Base-by-base conservation (phyloP, 441 rosid genomes). In the Populus hybrid region DNA sequence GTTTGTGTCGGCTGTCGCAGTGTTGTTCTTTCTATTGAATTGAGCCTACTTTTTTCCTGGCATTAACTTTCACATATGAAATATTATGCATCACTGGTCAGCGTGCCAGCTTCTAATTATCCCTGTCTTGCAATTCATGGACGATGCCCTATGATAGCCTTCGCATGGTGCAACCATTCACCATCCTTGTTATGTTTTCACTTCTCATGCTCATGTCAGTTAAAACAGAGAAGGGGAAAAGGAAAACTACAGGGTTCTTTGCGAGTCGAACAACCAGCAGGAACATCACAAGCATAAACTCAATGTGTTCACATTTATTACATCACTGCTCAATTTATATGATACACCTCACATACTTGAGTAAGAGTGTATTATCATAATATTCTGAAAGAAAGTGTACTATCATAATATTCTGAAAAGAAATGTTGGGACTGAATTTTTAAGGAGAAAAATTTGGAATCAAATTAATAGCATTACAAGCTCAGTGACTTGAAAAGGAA, bases 1-100 rank as follows among this genome's bases (percentile, higher is more conserved):
- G 80, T 76, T 78, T 84, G 88, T 80, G 76, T 66, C 64, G 21
- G 74, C 71, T 61, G 56, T 82, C 64, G 40, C 75, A 42, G 73
- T 63, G 71, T 9, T 45, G 78, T 68, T 42, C 75, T 24, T 69
- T 71, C 36, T 40, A 53, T 36, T 56, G 65, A 68, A 64, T 73
- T 69, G 74, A 78, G 70, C 33, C 71, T 14, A 18, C 74, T 21
- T 85, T 71, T 69, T 33, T 24, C 29, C 68, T 64, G 45, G 45
- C 45, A 40, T 10, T 40, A 10, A 40, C 45, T 40, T 40, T 11
- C 11, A 40, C 45, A 40, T 40, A 40, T 40, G 45, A 40, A 40
- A 40, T 40, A 28, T 23, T 9, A 23, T n/a, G 40, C 24, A 31
- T 33, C 21, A 68, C 11, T 29, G 23, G 12, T 33, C 14, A 59